phyloP scores from a whole-genome alignment of 495 filamentous ascomycete genomes.

The Aspergillus mulundensis region DNA sequence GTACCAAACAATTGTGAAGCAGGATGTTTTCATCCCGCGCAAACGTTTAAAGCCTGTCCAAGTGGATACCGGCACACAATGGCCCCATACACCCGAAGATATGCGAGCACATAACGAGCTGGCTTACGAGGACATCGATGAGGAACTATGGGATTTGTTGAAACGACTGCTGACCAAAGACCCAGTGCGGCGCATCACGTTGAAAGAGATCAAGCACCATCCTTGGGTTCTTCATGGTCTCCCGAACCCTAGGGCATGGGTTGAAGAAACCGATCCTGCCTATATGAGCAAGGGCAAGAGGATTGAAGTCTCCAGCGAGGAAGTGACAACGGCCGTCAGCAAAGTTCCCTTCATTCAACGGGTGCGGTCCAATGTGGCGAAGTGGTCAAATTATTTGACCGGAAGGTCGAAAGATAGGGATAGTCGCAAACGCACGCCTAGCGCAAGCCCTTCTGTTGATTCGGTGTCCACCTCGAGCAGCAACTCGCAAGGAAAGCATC shows the following conservation, averaged over 20 bases:
- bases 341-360: conserved; percentile 82
- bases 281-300: conserved; percentile 76
- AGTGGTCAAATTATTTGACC: conserved; percentile 57
- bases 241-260: conserved; percentile 69
- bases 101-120: conserved; percentile 64
- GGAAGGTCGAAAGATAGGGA: conserved; percentile 56
- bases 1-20: conserved; percentile 84
- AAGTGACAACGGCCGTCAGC: conserved; percentile 86
- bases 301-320: conserved; percentile 88
- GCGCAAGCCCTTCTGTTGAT: conserved; percentile 31
- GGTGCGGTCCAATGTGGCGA: conserved; percentile 48
- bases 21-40: conserved; percentile 81
- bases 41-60: conserved; percentile 72
- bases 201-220: conserved; percentile 92
- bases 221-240: conserved; percentile 90
- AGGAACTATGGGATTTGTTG: conserved; percentile 76
- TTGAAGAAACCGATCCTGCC: conserved; percentile 88
- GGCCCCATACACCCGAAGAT: conserved; percentile 35
- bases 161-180: conserved; percentile 82
- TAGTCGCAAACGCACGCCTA: conserved; percentile 41
- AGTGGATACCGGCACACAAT: conserved; percentile 50
- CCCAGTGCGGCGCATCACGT: conserved; percentile 76
- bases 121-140: conserved; percentile 79
- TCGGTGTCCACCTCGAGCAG: conserved; percentile 30
- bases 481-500: conserved; percentile 30